phyloP scores from a whole-genome alignment of 129 eudicot genomes.

The Heracleum sosnowskyi region DNA sequence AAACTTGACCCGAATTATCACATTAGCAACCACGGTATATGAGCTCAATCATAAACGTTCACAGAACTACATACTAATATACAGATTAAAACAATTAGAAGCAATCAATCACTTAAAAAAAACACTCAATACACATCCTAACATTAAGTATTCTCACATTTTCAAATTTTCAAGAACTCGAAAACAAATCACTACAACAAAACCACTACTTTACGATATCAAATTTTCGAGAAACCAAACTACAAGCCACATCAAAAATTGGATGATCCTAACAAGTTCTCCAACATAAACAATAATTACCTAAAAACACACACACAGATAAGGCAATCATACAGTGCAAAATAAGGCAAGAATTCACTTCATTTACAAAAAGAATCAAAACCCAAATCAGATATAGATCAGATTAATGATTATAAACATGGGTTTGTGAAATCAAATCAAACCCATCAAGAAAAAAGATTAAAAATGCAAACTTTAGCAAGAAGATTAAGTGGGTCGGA shows the following conservation, averaged over 20 bases:
- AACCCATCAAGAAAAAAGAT: background rate
- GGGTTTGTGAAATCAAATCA: background rate
- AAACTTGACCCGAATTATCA: background rate
- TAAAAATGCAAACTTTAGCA: background rate
- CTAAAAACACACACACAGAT: background rate
- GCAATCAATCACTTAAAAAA: background rate
- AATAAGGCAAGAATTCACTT: background rate
- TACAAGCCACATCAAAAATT: background rate
- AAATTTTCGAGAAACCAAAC: background rate
- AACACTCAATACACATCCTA: background rate
- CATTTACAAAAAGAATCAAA: background rate
- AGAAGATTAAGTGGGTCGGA: background rate
- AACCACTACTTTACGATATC: background rate
- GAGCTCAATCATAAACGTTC: background rate
- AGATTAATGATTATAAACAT: background rate
- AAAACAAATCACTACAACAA: background rate
- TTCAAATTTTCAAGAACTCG: background rate
- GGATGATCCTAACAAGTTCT: background rate
- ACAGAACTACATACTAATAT: background rate
- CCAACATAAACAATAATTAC: background rate
- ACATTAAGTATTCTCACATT: background rate
- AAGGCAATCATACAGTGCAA: background rate
- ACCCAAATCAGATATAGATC: conserved; percentile 3
- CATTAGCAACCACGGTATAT: background rate
- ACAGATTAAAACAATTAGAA: background rate